Base-by-base conservation (phyloP, 2,329 filamentous ascomycete genomes). In the Apiospora arundinis region DNA sequence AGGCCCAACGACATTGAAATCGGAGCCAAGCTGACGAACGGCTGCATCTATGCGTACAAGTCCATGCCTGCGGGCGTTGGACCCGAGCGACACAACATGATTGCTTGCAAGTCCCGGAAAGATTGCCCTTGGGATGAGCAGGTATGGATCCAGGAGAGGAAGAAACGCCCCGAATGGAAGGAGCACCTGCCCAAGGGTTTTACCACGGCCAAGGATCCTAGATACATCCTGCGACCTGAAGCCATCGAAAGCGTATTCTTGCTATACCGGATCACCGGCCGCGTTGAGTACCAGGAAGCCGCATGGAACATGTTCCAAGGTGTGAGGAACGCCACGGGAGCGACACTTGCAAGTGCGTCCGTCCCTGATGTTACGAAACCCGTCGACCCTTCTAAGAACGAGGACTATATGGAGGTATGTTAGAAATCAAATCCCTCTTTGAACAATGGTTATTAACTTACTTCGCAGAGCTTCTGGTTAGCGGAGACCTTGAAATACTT, bases 1-100 rank as follows among this genome's bases (percentile, higher is more conserved):
- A 84, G 82, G 0, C 83, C 84, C 0, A 83, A 87, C 4, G 88
- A 92, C 49, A 78, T 92, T 9, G 82, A 85, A 2, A 83, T 88
- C 23, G 91, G 88, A 1, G 83, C 84, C 70, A 87, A 88, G 75
- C 82, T 93, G 1, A 88, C 90, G 0, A 85, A 90, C 69, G 91
- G 90, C 4, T 92, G 91, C 75, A 84, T 91, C 14, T 92, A 89
- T 83, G 85, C 86, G 0, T 92, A 92, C 78, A 82, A 86, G 46
- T 82, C 84, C 23, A 89, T 87, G 73, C 83, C 85, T 0, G 87
- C 85, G 0, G 89, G 88, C 18, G 88, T 90, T 72, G 91, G 89
- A 84, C 90, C 91, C 0, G 91, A 92, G 76, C 83, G 85, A 0
- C 86, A 88, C 74, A 84, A 84, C 70, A 82, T 87, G 49, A 80